phyloP scores from a whole-genome alignment of 495 filamentous ascomycete genomes.

The Podospora conica region DNA sequence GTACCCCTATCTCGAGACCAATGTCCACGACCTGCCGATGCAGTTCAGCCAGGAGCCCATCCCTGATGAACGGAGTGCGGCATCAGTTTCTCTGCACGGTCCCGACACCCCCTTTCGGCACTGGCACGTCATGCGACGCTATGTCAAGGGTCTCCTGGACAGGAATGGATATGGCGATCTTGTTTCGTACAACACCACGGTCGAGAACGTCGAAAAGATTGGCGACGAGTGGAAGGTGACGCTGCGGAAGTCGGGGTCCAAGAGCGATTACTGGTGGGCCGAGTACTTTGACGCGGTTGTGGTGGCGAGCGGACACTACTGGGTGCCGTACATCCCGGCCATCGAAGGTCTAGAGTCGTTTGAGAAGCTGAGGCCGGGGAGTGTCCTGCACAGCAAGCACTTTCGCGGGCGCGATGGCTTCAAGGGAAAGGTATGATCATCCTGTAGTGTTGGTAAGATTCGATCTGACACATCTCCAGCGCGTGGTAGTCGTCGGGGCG shows the following conservation, averaged over 20 bases:
- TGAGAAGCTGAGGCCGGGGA: constrained; percentile 35
- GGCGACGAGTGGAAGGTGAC: constrained; percentile 33
- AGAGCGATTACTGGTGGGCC: constrained; percentile 35
- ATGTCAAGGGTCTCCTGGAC: constrained; percentile 27
- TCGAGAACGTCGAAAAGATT: constrained; percentile 31
- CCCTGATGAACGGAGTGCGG: constrained; percentile 23
- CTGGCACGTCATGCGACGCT: constrained; percentile 31
- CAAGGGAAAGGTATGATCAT: constrained; percentile 37
- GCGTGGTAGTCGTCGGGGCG: constrained; percentile 63
- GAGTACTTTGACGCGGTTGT: constrained; percentile 63
- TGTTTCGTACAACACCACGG: constrained; percentile 35
- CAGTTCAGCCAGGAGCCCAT: constrained; percentile 37
- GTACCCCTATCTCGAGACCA: constrained; percentile 41
- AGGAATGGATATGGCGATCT: constrained; percentile 31
- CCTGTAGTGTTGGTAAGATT: neutral
- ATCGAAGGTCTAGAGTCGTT: constrained; percentile 48
- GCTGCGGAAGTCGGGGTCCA: constrained; percentile 25
- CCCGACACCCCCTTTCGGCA: constrained; percentile 30
- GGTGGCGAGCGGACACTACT: constrained; percentile 67
- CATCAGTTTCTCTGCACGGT: constrained; percentile 29
- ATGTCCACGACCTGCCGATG: constrained; percentile 35
- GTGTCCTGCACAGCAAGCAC: constrained; percentile 61
- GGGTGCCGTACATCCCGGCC: constrained; percentile 58
- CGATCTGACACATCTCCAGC: constrained; percentile 13
- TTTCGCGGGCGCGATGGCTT: constrained; percentile 54